Percentiles rank a stretch among this genome's conserved stretches.
Conservation (phyloP, 352 stramenopile genomes). For the Stephanocyclus meneghinianus region DNA sequence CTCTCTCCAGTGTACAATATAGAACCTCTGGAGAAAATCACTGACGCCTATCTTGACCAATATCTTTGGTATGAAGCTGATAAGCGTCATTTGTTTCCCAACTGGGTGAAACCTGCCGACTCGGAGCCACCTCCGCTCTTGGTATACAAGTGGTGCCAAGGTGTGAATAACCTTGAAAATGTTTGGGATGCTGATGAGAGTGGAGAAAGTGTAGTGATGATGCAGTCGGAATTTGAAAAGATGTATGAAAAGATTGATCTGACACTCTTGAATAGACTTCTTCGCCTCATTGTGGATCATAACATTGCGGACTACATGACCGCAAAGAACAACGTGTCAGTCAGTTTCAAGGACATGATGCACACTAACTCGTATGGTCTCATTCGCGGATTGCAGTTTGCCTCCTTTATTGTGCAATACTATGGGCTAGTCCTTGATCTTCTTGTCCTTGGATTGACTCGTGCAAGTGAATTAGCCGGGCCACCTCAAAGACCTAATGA, state of each 20-base stretch:
- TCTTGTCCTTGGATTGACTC: conserved; percentile 94
- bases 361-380: conserved; percentile 99
- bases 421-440: conserved; percentile 99
- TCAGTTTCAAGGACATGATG: conserved; percentile 99
- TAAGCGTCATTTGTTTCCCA: conserved; percentile 99
- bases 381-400: conserved; percentile 97
- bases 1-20: conserved; percentile 99
- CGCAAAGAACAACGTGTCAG: conserved; percentile 99
- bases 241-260: conserved; percentile 99
- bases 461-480: conserved; percentile 97
- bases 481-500: conserved; percentile 97
- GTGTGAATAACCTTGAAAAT: conserved; percentile 99
- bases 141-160: conserved; percentile 99
- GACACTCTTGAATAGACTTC: conserved; percentile 96
- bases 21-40: conserved; percentile 99
- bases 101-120: conserved; percentile 99
- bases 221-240: conserved; percentile 98
- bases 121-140: conserved; percentile 97
- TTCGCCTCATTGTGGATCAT: conserved; percentile 99
- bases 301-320: conserved; percentile 99
- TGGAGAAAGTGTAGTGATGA: conserved; percentile 97
- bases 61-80: conserved; percentile 99
- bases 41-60: conserved; percentile 99
- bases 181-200: conserved; percentile 96
- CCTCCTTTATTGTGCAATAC: conserved; percentile 92